Conservation (phyloP, 2,329 filamentous ascomycete genomes). For the Colletotrichum endophyticum region DNA sequence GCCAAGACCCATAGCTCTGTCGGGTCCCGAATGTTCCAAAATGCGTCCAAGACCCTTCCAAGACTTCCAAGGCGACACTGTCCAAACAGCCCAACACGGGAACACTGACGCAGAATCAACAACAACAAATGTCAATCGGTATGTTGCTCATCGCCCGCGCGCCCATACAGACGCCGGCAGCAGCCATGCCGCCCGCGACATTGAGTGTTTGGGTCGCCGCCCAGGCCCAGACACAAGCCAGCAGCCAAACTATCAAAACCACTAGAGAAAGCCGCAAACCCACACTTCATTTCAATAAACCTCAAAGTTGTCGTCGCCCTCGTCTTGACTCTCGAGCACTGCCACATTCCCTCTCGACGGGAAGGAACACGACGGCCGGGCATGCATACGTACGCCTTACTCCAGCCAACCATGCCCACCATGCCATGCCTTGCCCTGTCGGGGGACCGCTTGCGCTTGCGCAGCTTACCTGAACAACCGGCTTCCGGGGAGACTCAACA, state of each 20-base stretch:
- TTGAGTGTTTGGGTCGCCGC: not conserved
- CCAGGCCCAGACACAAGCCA: not conserved
- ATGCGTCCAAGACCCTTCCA: slow-evolving; percentile 1
- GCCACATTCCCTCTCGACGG: not conserved
- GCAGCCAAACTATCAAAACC: not conserved
- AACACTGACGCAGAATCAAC: not conserved
- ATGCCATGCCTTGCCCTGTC: not conserved
- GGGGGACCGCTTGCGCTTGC: not conserved
- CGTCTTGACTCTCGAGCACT: slow-evolving; percentile 11
- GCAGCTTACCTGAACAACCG: not conserved
- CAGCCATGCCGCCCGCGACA: slow-evolving; percentile 8
- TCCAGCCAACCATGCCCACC: not conserved
- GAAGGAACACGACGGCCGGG: not conserved
- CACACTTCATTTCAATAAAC: slow-evolving; percentile 1
- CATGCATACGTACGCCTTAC: slow-evolving; percentile 8
- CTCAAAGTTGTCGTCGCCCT: not conserved
- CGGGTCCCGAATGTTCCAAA: slow-evolving; percentile 2
- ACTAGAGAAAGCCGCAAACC: not conserved
- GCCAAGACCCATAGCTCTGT: not conserved
- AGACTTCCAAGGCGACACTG: not conserved
- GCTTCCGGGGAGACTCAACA: not conserved
- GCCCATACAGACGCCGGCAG: not conserved
- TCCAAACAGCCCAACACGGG: not conserved
- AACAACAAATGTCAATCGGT: not conserved
- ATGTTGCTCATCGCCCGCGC: not conserved